Evolutionary conservation across 768 basidiomycete species (phyloP), one percentile per base, ranked within the genome.

Genomic region (Chiua virens): DNA sequence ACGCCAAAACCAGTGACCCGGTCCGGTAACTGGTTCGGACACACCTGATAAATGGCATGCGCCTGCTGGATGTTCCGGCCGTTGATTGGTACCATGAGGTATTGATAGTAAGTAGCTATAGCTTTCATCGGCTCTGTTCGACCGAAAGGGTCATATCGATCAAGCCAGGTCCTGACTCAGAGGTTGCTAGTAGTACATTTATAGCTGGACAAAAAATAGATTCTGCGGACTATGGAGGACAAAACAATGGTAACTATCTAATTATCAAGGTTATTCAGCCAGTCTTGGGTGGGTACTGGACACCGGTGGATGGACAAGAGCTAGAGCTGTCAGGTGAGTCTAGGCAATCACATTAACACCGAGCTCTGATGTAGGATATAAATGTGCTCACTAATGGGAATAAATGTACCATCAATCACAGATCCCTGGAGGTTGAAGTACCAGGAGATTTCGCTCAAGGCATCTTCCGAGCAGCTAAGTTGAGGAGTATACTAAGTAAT

Each of bases 341-440:
- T 34, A 34, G 14, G 34, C 15, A 34, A 17, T 34, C 34, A 34
- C 3, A 36, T 57, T 25, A 62, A 27, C 41, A 36, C 27, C 9
- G 14, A 36, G 15, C 4, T 40, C 43, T 27, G 17, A 25, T 21
- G 3, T 45, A n/a, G 17, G 14, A 46, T 20, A 21, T n/a, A 11
- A 43, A 14, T 38, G 40, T n/a, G 32, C 77, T 45, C 55, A 86
- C 85, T 59, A 50, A 87, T 86, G 5, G 79, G 75, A 25, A 81
- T 69, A 52, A 87, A 87, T 4, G 58, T 58, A 14, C 87, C 87
- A 60, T 88, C 86, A 43, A 87, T 76, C 25, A 80, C 60, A n/a
- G 84, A 85, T 38, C 87, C 86, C 60, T 75, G 69, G 50, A 86
- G 51, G 59, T 87, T 76, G 71, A 82, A 85, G 64, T 85, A 86